A percentile compares a stretch with the other conserved stretches of the same genome.
phyloP scores from a whole-genome alignment of 345 rosid species.

The Aegle marmelos region DNA sequence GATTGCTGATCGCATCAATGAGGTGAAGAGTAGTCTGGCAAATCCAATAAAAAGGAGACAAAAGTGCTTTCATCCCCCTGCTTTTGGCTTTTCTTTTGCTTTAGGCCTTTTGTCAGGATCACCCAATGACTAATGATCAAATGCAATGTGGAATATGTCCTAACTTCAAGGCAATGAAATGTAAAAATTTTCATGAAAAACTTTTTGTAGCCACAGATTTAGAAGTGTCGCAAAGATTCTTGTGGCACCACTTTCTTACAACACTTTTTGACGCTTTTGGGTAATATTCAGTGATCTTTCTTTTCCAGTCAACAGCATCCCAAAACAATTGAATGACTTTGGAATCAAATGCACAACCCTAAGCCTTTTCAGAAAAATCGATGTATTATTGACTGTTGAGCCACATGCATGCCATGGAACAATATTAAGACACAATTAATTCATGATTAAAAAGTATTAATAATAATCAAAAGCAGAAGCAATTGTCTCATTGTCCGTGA shows the following conservation, averaged over 20 bases:
- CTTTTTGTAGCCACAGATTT: not conserved
- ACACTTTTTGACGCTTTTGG: not conserved
- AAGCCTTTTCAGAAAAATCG: not conserved
- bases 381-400: not conserved
- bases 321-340: not conserved
- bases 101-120: not conserved
- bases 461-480: too few species aligned
- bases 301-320: not conserved
- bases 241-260: not conserved
- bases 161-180: slow-evolving; percentile 8
- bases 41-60: not conserved
- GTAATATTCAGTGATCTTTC: not conserved
- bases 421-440: not conserved
- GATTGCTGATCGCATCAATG: too few species aligned
- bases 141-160: slow-evolving; percentile 2
- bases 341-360: not conserved
- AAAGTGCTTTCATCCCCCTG: not conserved
- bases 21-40: not conserved
- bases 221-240: not conserved
- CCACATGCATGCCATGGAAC: not conserved
- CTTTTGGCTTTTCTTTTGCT: not conserved
- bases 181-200: not conserved
- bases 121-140: not conserved
- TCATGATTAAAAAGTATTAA: too few species aligned
- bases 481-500: too few species aligned